Evolutionary conservation across 2,329 filamentous ascomycete genomes (phyloP).

Genomic region (Volutella citrinella): DNA sequence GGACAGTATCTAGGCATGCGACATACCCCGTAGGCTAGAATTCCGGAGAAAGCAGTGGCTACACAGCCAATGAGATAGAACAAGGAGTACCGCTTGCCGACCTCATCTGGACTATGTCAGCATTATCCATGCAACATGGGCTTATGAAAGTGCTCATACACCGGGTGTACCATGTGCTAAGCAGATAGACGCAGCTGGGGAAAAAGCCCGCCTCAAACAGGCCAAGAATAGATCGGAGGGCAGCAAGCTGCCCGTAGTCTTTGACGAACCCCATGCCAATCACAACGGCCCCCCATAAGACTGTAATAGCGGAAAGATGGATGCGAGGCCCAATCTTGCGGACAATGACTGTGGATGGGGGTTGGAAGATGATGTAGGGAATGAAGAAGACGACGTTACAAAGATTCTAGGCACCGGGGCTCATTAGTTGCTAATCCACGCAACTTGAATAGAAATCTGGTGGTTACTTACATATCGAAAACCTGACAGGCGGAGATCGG

Average conservation of each 20-base stretch:
- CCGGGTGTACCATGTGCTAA: conserved; percentile 47
- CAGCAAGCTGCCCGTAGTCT: conserved; percentile 30
- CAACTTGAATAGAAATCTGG: conserved; percentile 33
- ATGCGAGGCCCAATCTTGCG: conserved; percentile 38
- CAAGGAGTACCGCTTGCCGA: conserved; percentile 43
- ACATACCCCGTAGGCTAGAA: conserved; percentile 47
- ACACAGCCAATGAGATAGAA: conserved; percentile 42
- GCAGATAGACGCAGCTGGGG: conserved; percentile 40
- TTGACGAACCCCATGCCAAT: conserved; percentile 37
- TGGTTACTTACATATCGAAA: conserved; percentile 44
- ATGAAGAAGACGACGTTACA: conserved; percentile 29
- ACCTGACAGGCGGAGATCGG: conserved; percentile 39
- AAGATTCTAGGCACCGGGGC: neutral
- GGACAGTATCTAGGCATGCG: conserved; percentile 7
- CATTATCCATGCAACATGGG: too few relatives aligned
- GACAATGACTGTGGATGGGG: conserved; percentile 45
- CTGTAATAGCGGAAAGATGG: conserved; percentile 36
- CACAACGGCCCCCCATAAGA: conserved; percentile 38
- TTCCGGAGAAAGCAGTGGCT: conserved; percentile 41
- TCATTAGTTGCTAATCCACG: neutral
- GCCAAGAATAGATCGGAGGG: conserved; percentile 37
- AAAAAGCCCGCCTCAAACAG: conserved; percentile 37
- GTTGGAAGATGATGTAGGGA: conserved; percentile 42
- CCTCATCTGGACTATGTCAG: too few relatives aligned
- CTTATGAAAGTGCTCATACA: too few relatives aligned